These are phyloP conservation scores for Ricinus communis DNA, from an alignment of 345 rosid species.

Conservation along the genomic window DNA sequence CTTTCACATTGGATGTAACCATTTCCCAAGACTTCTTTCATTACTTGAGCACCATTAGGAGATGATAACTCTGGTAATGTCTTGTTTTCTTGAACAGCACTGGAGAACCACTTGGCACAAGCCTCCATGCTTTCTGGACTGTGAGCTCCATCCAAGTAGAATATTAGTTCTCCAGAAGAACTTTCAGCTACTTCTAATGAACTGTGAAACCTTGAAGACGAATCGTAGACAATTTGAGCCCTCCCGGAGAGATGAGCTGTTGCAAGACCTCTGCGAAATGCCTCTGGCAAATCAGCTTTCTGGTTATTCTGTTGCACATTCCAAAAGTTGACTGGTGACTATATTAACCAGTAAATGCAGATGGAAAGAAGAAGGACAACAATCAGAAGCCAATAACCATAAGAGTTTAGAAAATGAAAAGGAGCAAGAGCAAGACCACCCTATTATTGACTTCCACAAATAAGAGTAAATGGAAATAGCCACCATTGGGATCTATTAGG, in stretches of 20 bases:
- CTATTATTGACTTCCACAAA: not conserved
- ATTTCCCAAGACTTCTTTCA: slow-evolving; percentile 33
- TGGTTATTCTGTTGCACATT: slow-evolving; percentile 37
- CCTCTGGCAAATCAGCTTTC: slow-evolving; percentile 49
- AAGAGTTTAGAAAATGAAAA: not conserved
- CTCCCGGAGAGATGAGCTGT: slow-evolving; percentile 76
- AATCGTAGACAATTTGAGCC: slow-evolving; percentile 73
- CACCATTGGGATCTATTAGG: not conserved
- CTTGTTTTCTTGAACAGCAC: slow-evolving; percentile 43
- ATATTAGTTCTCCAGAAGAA: slow-evolving; percentile 58
- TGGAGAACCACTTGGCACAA: slow-evolving; percentile 85
- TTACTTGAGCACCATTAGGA: slow-evolving; percentile 19
- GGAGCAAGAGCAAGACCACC: not conserved
- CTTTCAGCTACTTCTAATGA: slow-evolving; percentile 33
- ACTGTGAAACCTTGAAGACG: slow-evolving; percentile 28
- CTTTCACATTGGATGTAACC: slow-evolving; percentile 35
- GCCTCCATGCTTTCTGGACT: slow-evolving; percentile 97
- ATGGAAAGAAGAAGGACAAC: not conserved
- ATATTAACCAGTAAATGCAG: slow-evolving; percentile 1
- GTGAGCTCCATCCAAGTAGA: slow-evolving; percentile 97
- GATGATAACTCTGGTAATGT: slow-evolving; percentile 23
- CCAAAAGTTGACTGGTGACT: slow-evolving; percentile 20
- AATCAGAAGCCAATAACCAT: not conserved
- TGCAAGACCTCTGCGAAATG: slow-evolving; percentile 77
- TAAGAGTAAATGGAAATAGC: not conserved